These are phyloP conservation scores for Hippophae rhamnoides DNA, from an alignment of 306 rosid genomes.

Conservation along the genomic window DNA sequence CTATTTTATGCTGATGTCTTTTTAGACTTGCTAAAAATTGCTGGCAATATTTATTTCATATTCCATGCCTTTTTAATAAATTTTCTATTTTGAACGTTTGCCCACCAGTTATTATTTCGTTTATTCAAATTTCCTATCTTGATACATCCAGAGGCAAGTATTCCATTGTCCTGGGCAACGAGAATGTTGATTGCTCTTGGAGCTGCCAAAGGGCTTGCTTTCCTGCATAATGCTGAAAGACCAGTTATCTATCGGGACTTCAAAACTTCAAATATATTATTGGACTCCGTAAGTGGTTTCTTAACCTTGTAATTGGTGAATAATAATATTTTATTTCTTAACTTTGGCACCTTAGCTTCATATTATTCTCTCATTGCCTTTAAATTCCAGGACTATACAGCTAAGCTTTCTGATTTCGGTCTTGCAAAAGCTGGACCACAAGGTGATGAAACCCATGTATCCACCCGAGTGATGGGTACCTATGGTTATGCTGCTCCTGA, in stretches of 20 bases:
- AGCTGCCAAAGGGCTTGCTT: conserved; percentile 96
- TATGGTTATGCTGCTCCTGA: conserved; percentile 98
- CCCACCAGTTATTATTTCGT: background rate
- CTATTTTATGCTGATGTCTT: too few relatives aligned
- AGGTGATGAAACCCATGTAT: conserved; percentile 97
- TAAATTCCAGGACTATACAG: conserved; percentile 71
- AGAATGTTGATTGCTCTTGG: conserved; percentile 96
- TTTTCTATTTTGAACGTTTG: conserved; percentile 1
- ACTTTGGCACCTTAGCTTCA: conserved; percentile 5
- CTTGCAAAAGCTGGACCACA: conserved; percentile 98
- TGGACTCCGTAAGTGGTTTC: conserved; percentile 65
- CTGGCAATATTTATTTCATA: background rate
- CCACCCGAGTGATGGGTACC: conserved; percentile 97
- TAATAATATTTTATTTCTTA: background rate
- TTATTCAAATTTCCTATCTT: conserved; percentile 25
- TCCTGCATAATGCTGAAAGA: conserved; percentile 93
- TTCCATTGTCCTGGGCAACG: conserved; percentile 77
- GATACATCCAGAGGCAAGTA: conserved; percentile 63
- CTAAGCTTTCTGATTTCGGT: conserved; percentile 96
- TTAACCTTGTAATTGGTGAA: conserved; percentile 1
- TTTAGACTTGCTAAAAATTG: background rate
- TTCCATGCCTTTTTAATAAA: background rate
- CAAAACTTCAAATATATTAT: conserved; percentile 85
- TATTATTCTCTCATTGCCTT: conserved; percentile 11
- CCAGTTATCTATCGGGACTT: conserved; percentile 94